These are phyloP conservation scores for Hemerocallis citrina DNA, from an alignment of 106 monocot species.

Conservation along the genomic window DNA sequence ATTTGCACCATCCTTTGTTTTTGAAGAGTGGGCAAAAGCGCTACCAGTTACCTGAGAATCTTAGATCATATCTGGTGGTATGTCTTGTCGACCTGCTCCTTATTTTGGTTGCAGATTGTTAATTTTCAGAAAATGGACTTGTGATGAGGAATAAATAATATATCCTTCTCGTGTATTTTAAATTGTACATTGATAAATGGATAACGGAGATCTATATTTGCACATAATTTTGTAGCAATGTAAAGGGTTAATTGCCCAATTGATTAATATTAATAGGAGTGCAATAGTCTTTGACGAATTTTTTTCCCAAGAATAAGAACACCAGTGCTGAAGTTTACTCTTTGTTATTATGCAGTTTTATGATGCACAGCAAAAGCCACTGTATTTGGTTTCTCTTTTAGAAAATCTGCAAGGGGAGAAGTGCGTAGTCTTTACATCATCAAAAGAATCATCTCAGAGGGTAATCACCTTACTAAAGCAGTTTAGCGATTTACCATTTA, in stretches of 20 bases:
- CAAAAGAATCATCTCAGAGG: slow-evolving; percentile 66
- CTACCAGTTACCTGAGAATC: slow-evolving; percentile 67
- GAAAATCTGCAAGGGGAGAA: slow-evolving; percentile 63
- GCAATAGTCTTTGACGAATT: neutral
- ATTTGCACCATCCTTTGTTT: slow-evolving; percentile 78
- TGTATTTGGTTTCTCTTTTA: slow-evolving; percentile 71
- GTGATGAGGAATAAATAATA: neutral
- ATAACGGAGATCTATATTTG: neutral
- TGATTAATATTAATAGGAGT: neutral
- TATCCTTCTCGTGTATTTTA: neutral
- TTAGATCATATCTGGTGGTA: slow-evolving; percentile 67
- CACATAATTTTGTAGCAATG: neutral
- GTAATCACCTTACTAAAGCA: slow-evolving; percentile 59
- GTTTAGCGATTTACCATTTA: slow-evolving; percentile 66
- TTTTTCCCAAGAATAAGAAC: neutral
- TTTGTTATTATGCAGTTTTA: slow-evolving; percentile 45
- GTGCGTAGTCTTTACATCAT: slow-evolving; percentile 83
- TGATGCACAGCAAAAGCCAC: slow-evolving; percentile 63
- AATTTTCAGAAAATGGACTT: neutral
- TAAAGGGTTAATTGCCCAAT: neutral
- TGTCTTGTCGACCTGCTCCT: neutral
- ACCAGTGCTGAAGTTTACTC: neutral
- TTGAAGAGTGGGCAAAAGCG: slow-evolving; percentile 65
- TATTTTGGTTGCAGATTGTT: too few relatives aligned
- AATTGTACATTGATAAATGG: neutral